Conservation (phyloP, 2,329 filamentous ascomycete genomes). For the Neurospora sp. region DNA sequence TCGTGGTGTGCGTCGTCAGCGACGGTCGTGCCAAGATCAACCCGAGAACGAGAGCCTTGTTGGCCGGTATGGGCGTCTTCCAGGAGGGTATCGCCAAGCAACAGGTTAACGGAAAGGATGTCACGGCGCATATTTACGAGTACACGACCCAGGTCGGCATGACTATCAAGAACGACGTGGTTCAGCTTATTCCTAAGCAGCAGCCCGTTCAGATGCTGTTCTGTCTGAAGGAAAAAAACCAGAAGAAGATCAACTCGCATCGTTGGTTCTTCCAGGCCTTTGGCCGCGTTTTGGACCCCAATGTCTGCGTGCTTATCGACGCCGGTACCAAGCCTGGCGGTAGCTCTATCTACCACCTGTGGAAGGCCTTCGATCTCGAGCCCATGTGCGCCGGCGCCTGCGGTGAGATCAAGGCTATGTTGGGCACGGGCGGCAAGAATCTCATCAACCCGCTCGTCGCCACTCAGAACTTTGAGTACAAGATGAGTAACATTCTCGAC, state of each 20-base stretch:
- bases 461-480: constrained; percentile 98
- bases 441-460: constrained; percentile 89
- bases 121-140: constrained; percentile 96
- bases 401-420: constrained; percentile 98
- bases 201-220: constrained; percentile 95
- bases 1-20: constrained; percentile 94
- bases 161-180: constrained; percentile 82
- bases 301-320: constrained; percentile 93
- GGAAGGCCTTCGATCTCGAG: constrained; percentile 97
- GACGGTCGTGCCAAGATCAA: constrained; percentile 98
- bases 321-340: constrained; percentile 90
- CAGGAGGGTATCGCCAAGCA: constrained; percentile 98
- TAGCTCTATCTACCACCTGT: constrained; percentile 93
- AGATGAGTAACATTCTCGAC: constrained; percentile 98
- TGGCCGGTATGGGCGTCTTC: constrained; percentile 92
- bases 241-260: constrained; percentile 99
- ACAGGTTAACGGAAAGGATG: constrained; percentile 91
- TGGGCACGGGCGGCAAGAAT: constrained; percentile 74
- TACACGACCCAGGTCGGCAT: constrained; percentile 83
- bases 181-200: constrained; percentile 72
- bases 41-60: constrained; percentile 73
- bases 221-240: constrained; percentile 98
- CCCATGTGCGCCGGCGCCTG: constrained; percentile 97
- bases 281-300: constrained; percentile 82
- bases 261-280: constrained; percentile 99